Evolutionary conservation across 2,329 filamentous ascomycete species (phyloP), one percentile per base, ranked within the genome.

Genomic region (Chaetomium sp.): DNA sequence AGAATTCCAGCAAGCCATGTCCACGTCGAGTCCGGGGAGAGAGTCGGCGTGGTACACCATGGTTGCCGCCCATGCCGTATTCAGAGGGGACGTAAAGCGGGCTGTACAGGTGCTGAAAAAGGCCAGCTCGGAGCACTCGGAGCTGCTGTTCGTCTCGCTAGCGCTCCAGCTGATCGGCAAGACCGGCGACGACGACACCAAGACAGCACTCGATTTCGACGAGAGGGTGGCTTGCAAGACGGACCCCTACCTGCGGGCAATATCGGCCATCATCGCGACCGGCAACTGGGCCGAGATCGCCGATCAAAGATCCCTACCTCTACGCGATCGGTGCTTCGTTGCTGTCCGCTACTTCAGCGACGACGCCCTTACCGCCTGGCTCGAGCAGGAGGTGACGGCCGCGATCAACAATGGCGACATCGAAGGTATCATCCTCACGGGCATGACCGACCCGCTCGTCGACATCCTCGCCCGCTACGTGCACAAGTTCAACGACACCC

Each of bases 401-500:
- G 85, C 87, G 19, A 84, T 88, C 57, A 78, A 80, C 13, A 84
- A 85, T 3, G 91, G 91, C 56, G 88, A 93, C 71, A 85, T 93
- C 57, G 90, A 93, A 75, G 91, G 88, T 35, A 85, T 95, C 49
- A 85, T 93, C 2, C 83, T 96, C 13, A 91, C 90, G 0, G 92
- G 92, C 45, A 88, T 96, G 65, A 88, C 87, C 2, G 89, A 92
- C 69, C 81, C 82, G 60, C 82, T 89, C 59, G 87, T 93, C 64
- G 89, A 93, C 73, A 85, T 95, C 21, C 85, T 94, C 65, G 89
- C 90, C 66, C 85, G 86, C 58, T 92, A 93, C 75, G 84, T 95
- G 54, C 83, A 88, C 70, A 90, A 89, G 70, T 92, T 90, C 74
- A 83, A 87, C 72, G 91, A 94, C 74, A 83, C 91, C 27, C 92